These are phyloP conservation scores for Termitomyces sp. DNA, from an alignment of 768 basidiomycete genomes.

Conservation along the genomic window DNA sequence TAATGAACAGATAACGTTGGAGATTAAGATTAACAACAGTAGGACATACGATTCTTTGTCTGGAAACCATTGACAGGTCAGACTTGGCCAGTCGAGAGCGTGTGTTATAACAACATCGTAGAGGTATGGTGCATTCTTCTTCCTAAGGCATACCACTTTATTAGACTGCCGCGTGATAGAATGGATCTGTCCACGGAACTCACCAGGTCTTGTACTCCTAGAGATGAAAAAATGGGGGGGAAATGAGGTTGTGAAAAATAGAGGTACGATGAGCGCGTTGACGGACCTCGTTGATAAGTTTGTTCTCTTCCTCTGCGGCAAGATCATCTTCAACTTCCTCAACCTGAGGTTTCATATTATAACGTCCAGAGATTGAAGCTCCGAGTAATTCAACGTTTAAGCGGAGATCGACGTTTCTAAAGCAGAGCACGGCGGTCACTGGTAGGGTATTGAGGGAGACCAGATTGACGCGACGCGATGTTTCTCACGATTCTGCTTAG, in stretches of 20 bases:
- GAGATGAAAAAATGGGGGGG: not conserved
- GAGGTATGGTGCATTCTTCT: conserved; percentile 95
- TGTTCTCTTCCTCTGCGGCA: conserved; percentile 82
- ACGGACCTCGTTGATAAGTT: conserved; percentile 78
- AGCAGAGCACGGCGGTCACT: not conserved
- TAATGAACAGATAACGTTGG: conserved; percentile 22
- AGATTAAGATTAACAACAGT: conserved; percentile 5
- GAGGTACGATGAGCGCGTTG: conserved; percentile 10
- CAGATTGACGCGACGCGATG: conserved; percentile 32
- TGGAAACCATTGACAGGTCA: conserved; percentile 99
- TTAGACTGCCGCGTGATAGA: not conserved
- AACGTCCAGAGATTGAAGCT: not conserved
- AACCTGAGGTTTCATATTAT: conserved; percentile 40
- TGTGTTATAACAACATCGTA: conserved; percentile 98
- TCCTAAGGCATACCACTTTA: conserved; percentile 42
- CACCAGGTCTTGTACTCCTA: conserved; percentile 88
- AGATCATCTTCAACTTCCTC: conserved; percentile 79
- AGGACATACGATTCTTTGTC: conserved; percentile 82
- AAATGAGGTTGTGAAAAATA: not conserved
- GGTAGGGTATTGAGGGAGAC: not conserved
- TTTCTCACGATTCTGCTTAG: conserved; percentile 30
- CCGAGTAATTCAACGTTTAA: not conserved
- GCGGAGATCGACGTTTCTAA: not conserved
- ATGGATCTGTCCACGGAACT: conserved; percentile 5
- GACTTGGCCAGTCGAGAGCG: conserved; percentile 94